Percentiles rank a stretch among this genome's conserved stretches.
These are phyloP conservation scores for Trichothecium roseum DNA, from an alignment of 2,329 filamentous ascomycete genomes.

Conservation along the genomic window DNA sequence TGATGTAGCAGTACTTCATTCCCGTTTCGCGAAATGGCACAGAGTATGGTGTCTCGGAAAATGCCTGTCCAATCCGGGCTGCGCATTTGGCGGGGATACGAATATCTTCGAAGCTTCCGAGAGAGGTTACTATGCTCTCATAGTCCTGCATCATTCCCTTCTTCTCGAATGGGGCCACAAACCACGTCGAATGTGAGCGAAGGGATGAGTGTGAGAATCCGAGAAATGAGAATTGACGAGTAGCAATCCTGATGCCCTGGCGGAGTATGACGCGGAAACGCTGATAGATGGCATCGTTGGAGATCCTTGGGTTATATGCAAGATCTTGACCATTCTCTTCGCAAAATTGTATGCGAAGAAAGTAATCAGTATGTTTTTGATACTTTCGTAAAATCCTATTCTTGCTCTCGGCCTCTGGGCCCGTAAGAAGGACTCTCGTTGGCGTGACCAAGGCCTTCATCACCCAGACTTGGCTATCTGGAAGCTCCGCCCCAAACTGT, in stretches of 20 bases:
- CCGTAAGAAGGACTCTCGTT: constrained; percentile 42
- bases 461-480: constrained; percentile 35
- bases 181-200: constrained; percentile 61
- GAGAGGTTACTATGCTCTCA: constrained; percentile 29
- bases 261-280: constrained; percentile 53
- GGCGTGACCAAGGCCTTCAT: constrained; percentile 51
- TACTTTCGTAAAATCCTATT: constrained; percentile 65
- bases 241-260: constrained; percentile 52
- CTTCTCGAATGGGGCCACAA: constrained; percentile 36
- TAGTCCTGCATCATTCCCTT: constrained; percentile 21
- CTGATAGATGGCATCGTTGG: constrained; percentile 36
- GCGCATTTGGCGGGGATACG: constrained; percentile 44
- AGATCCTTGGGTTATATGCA: constrained; percentile 40
- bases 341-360: constrained; percentile 60
- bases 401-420: constrained; percentile 55
- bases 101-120: constrained; percentile 42
- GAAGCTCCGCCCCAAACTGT: constrained; percentile 15
- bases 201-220: constrained; percentile 76
- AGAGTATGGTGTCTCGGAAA: constrained; percentile 62
- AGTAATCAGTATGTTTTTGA: constrained; percentile 45
- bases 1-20: constrained; percentile 24
- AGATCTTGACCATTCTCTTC: constrained; percentile 64
- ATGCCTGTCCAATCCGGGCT: constrained; percentile 55
- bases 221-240: constrained; percentile 53
- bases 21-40: constrained; percentile 33